Evolutionary conservation across 306 rosid genomes (phyloP).

Genomic region (Quillaja saponaria): DNA sequence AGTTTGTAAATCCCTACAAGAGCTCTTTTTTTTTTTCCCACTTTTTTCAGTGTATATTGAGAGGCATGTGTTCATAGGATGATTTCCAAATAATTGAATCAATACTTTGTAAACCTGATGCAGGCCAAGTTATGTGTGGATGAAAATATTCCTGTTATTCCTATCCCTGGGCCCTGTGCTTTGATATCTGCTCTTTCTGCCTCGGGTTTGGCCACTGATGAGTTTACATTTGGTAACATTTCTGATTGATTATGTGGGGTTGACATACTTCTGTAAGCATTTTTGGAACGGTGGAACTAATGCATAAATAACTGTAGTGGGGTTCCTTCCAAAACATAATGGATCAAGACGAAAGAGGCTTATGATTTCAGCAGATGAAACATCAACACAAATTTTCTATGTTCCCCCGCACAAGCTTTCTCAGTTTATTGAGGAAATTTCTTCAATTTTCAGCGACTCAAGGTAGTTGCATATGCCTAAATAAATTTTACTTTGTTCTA

Average conservation of each 20-base stretch:
- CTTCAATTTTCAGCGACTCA: slow-evolving; percentile 61
- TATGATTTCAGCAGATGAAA: slow-evolving; percentile 67
- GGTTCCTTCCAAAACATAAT: slow-evolving; percentile 80
- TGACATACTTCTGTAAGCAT: background rate
- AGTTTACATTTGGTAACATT: slow-evolving; percentile 78
- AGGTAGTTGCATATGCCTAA: slow-evolving; percentile 44
- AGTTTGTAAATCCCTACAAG: too few relatives aligned
- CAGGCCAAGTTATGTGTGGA: slow-evolving; percentile 78
- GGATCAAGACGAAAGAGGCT: slow-evolving; percentile 80
- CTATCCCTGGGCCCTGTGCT: slow-evolving; percentile 93
- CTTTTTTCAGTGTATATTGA: too few relatives aligned
- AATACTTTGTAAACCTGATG: slow-evolving; percentile 25
- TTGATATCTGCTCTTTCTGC: slow-evolving; percentile 89
- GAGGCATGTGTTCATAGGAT: background rate
- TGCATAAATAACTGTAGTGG: slow-evolving; percentile 49
- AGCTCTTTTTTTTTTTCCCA: too few relatives aligned
- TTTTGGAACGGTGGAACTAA: slow-evolving; percentile 25
- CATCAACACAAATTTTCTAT: slow-evolving; percentile 75
- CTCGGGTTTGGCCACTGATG: slow-evolving; percentile 77
- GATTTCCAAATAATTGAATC: slow-evolving; percentile 4
- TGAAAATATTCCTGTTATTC: slow-evolving; percentile 76
- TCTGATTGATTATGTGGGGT: slow-evolving; percentile 14
- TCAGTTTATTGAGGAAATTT: slow-evolving; percentile 78
- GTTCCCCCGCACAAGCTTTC: slow-evolving; percentile 93
- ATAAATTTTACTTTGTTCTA: background rate